Evolutionary conservation across 2,329 filamentous ascomycete species (phyloP).

Genomic region (Colletotrichum chlorophyti): DNA sequence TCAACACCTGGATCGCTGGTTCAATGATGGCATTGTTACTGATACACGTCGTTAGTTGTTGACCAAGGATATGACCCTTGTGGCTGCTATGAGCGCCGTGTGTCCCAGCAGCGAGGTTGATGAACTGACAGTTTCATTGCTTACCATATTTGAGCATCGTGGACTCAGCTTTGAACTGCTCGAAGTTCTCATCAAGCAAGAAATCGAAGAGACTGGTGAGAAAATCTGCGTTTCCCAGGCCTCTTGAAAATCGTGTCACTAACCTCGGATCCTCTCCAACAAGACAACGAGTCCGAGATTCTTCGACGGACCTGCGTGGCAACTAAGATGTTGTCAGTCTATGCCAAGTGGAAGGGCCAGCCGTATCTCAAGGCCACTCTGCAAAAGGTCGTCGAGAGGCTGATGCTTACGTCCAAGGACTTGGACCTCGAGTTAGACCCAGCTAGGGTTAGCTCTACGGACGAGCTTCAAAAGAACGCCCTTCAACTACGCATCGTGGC

Average conservation of each 20-base stretch:
- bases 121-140: conserved; percentile 70
- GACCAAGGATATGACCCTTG: conserved; percentile 67
- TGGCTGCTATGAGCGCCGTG: conserved; percentile 68
- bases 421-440: conserved; percentile 74
- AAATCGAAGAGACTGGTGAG: conserved; percentile 70
- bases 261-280: conserved; percentile 4
- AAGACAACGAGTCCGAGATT: conserved; percentile 72
- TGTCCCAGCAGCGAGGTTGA: conserved; percentile 74
- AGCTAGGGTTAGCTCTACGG: conserved; percentile 62
- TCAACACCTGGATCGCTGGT: conserved; percentile 22
- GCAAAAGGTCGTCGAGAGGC: conserved; percentile 70
- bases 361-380: conserved; percentile 69
- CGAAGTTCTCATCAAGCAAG: conserved; percentile 71
- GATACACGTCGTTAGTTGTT: conserved; percentile 54
- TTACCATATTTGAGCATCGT: conserved; percentile 74
- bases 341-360: conserved; percentile 74
- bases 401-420: conserved; percentile 72
- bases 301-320: conserved; percentile 72
- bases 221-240: background rate
- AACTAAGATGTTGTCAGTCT: conserved; percentile 76
- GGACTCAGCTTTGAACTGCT: conserved; percentile 69
- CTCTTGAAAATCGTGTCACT: background rate
- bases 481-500: conserved; percentile 71
- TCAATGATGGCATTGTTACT: conserved; percentile 8
- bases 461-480: conserved; percentile 72